These are phyloP conservation scores for Calonectria leucothoes DNA, from an alignment of 2,329 filamentous ascomycete species.

Conservation along the genomic window DNA sequence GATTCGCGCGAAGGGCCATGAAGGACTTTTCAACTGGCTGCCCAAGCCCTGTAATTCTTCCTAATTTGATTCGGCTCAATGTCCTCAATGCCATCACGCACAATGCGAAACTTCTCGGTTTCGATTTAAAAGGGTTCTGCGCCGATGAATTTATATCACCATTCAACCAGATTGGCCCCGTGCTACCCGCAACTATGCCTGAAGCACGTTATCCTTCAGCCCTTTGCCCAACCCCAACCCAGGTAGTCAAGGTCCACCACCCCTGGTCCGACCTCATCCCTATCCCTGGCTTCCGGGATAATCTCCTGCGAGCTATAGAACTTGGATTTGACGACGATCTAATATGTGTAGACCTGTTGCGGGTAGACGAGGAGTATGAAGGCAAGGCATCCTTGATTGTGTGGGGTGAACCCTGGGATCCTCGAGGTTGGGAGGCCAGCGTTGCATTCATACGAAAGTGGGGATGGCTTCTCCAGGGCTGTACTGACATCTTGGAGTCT, in stretches of 20 bases:
- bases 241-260: conserved; percentile 1
- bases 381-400: not conserved
- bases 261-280: conserved; percentile 7
- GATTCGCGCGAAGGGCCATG: not conserved
- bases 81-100: not conserved
- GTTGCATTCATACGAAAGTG: conserved; percentile 3
- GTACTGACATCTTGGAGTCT: not conserved
- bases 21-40: not conserved
- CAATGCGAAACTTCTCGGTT: not conserved
- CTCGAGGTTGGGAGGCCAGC: conserved; percentile 8
- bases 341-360: not conserved
- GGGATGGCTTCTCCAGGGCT: conserved; percentile 51
- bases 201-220: not conserved
- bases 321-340: conserved; percentile 1
- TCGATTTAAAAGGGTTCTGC: not conserved
- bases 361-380: not conserved
- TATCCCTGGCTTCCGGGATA: not conserved
- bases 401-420: not conserved
- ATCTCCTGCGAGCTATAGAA: not conserved
- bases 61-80: not conserved
- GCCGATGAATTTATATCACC: conserved; percentile 1
- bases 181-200: not conserved
- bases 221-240: not conserved
- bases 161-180: not conserved
- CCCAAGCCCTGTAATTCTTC: not conserved